A percentile compares a stretch with the other conserved stretches of the same genome.
Conservation (phyloP, 1,284 basidiomycete genomes). For the Tilletia setariae region DNA sequence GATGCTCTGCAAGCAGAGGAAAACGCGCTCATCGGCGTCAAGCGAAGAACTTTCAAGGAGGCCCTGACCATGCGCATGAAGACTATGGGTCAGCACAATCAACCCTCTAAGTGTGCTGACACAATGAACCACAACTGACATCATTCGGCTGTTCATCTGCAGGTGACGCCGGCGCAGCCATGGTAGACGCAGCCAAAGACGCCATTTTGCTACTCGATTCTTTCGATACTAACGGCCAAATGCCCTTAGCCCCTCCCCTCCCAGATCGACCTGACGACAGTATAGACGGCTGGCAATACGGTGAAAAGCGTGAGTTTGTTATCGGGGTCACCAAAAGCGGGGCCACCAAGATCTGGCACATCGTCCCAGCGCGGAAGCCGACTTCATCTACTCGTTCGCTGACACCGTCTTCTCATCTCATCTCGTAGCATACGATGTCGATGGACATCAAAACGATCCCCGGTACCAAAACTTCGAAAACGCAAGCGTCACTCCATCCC, state of each 20-base stretch:
- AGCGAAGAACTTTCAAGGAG: slow-evolving; percentile 56
- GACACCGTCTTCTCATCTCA: not conserved
- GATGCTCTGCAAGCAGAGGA: slow-evolving; percentile 54
- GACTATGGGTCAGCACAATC: slow-evolving; percentile 43
- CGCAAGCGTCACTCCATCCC: slow-evolving; percentile 54
- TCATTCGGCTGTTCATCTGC: not conserved
- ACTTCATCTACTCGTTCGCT: not conserved
- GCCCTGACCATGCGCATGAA: slow-evolving; percentile 56
- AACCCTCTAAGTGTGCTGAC: too few species aligned
- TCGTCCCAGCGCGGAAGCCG: not conserved
- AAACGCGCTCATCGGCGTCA: slow-evolving; percentile 53
- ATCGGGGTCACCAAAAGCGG: not conserved
- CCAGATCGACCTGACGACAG: not conserved
- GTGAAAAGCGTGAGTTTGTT: not conserved
- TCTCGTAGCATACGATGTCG: slow-evolving; percentile 4
- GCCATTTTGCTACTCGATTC: slow-evolving; percentile 52
- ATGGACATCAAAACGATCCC: not conserved
- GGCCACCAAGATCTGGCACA: too few species aligned
- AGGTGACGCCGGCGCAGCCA: slow-evolving; percentile 52
- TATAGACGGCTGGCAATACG: not conserved
- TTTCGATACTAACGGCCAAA: slow-evolving; percentile 45
- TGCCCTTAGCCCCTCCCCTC: not conserved
- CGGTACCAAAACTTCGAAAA: slow-evolving; percentile 29
- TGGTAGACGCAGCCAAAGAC: slow-evolving; percentile 54
- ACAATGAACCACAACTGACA: not conserved